A percentile compares a stretch with the other conserved stretches of the same genome.
These are phyloP conservation scores for Fusarium sp. DNA, from an alignment of 2,329 filamentous ascomycete genomes.

Conservation along the genomic window DNA sequence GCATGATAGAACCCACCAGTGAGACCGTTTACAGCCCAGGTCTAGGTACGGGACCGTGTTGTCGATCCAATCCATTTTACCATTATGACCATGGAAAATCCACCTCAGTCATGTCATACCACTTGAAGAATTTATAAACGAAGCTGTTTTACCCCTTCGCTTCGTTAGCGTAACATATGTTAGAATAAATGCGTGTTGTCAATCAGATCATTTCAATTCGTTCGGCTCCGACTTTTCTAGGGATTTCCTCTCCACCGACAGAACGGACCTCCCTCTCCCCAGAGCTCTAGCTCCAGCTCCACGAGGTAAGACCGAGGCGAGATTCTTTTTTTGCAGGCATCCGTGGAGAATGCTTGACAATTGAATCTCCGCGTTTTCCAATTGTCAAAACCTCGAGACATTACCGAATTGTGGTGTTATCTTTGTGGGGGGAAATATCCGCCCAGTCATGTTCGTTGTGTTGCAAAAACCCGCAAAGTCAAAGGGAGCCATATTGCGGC, in stretches of 20 bases:
- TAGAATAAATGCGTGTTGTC: slow-evolving; percentile 11
- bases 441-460: slow-evolving; percentile 26
- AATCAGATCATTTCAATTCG: slow-evolving; percentile 32
- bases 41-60: neutral
- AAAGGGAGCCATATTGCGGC: slow-evolving; percentile 21
- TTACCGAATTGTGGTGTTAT: slow-evolving; percentile 20
- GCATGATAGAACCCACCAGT: slow-evolving; percentile 5
- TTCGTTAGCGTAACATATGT: neutral
- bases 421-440: slow-evolving; percentile 21
- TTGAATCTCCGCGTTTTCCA: slow-evolving; percentile 13
- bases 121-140: neutral
- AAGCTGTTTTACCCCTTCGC: neutral
- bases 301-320: neutral
- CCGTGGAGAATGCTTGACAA: slow-evolving; percentile 20
- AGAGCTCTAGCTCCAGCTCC: neutral
- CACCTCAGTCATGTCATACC: neutral
- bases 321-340: neutral
- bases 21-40: neutral
- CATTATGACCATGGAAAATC: neutral
- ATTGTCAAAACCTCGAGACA: slow-evolving; percentile 1
- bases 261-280: neutral
- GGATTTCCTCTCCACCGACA: slow-evolving; percentile 13
- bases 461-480: slow-evolving; percentile 21
- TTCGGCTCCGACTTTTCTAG: neutral
- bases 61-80: too few relatives aligned